These are phyloP conservation scores for Syzygium aromaticum DNA, from an alignment of 345 rosid species.

Conservation along the genomic window DNA sequence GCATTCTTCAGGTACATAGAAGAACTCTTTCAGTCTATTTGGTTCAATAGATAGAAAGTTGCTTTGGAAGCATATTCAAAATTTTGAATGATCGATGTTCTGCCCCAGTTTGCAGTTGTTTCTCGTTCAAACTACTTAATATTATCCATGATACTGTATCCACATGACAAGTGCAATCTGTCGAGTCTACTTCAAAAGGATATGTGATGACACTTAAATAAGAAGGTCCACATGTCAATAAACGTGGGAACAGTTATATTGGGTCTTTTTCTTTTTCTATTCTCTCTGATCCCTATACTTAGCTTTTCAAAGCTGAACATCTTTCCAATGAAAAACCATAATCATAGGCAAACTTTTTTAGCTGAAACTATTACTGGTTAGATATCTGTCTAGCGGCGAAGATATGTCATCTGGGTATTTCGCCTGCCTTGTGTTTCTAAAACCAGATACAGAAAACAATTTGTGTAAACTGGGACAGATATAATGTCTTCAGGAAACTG, in stretches of 20 bases:
- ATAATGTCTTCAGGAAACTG: not conserved
- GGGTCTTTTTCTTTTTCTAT: not conserved
- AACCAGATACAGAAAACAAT: not conserved
- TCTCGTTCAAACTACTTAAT: not conserved
- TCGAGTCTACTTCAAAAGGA: not conserved
- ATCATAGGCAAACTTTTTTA: not conserved
- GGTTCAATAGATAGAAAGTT: not conserved
- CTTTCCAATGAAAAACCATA: not conserved
- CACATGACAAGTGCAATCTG: not conserved
- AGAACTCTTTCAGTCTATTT: not conserved
- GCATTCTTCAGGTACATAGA: slow-evolving; percentile 72
- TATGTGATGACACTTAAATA: not conserved
- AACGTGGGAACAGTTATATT: not conserved
- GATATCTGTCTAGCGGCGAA: not conserved
- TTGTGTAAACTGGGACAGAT: not conserved
- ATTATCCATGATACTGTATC: not conserved
- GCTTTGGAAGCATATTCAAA: not conserved
- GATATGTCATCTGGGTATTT: not conserved
- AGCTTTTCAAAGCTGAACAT: not conserved
- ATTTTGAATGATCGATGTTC: not conserved
- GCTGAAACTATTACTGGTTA: not conserved
- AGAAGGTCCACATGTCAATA: not conserved
- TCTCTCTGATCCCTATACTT: not conserved
- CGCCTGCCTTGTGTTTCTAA: not conserved
- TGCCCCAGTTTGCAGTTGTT: not conserved